Percentiles rank a stretch among this genome's conserved stretches.
These are phyloP conservation scores for Paramecium tetraurelia DNA, from an alignment of 73 alveolate genomes.

Conservation along the genomic window DNA sequence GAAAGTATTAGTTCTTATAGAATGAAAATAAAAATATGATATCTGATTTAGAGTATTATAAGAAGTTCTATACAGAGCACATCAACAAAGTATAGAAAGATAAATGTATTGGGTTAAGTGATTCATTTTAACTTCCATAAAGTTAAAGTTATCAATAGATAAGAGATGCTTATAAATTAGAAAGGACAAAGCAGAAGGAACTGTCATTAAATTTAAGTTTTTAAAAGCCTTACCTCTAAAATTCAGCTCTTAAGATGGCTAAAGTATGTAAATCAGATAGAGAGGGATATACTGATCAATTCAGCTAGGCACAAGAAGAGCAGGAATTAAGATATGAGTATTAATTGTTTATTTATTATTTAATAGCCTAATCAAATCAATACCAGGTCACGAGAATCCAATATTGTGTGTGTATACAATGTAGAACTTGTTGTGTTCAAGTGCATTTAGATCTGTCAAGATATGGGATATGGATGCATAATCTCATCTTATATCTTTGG, in stretches of 20 bases:
- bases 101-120: conserved; percentile 24
- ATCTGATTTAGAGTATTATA: conserved; percentile 6
- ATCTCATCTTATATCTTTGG: not conserved
- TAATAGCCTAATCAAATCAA: not conserved
- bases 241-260: not conserved
- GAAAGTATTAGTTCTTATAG: not conserved
- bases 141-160: not conserved
- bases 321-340: conserved; percentile 16
- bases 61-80: conserved; percentile 4
- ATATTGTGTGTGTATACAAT: not conserved
- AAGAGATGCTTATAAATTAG: conserved; percentile 17
- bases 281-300: not conserved
- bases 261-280: not conserved
- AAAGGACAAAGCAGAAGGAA: not conserved
- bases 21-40: not conserved
- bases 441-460: conserved; percentile 8
- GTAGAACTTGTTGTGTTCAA: not conserved
- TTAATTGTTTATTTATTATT: not conserved
- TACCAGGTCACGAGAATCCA: conserved; percentile 21
- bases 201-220: conserved; percentile 1
- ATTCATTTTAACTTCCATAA: not conserved
- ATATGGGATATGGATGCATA: conserved; percentile 34
- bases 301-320: not conserved
- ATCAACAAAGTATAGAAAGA: conserved; percentile 6
- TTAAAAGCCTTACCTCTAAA: not conserved